phyloP scores from a whole-genome alignment of 1,139 yeast species.

The Sugiyamaella neomexicana region DNA sequence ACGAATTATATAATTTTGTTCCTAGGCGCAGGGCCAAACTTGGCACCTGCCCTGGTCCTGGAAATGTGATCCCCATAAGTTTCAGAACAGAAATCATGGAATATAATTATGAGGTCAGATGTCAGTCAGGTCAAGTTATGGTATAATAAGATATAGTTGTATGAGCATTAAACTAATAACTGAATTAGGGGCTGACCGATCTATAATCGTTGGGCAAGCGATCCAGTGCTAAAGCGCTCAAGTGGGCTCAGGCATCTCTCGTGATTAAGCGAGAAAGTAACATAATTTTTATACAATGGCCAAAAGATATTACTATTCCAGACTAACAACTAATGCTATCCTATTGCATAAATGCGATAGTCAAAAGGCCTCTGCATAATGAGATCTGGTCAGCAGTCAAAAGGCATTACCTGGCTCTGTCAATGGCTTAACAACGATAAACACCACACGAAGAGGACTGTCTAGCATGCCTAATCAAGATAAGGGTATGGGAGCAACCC shows the following conservation, averaged over 20 bases:
- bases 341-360: neutral
- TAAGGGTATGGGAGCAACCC: neutral
- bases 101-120: conserved; percentile 5
- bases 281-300: neutral
- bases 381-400: neutral
- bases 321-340: neutral
- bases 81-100: conserved; percentile 6
- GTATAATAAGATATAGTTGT: neutral
- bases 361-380: neutral
- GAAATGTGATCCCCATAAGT: conserved; percentile 5
- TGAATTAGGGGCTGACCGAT: neutral
- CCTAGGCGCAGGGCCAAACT: neutral
- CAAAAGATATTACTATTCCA: neutral
- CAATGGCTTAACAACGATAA: neutral
- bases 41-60: neutral
- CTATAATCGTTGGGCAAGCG: no score
- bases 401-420: neutral
- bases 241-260: no score
- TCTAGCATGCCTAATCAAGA: neutral
- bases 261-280: neutral
- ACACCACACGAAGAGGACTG: neutral
- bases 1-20: neutral
- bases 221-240: no score
- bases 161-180: neutral
- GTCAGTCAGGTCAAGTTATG: neutral